Conservation (phyloP, 1,284 basidiomycete species). For the Mycena sp. region DNA sequence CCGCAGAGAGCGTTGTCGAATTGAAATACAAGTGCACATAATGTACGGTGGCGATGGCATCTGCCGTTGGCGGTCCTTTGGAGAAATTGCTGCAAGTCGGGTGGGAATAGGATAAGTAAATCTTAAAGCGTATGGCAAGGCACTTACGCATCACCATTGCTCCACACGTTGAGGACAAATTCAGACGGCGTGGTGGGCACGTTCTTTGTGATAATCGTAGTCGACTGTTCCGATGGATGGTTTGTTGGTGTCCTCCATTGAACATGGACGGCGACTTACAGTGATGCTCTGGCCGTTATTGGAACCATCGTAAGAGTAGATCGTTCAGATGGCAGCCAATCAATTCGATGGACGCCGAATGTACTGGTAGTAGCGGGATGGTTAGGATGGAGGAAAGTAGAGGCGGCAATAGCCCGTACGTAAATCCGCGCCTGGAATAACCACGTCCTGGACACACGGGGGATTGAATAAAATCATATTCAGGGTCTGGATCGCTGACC, state of each 20-base stretch:
- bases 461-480: neutral
- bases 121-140: neutral
- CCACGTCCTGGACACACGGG: slow-evolving; percentile 3
- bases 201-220: slow-evolving; percentile 23
- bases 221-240: neutral
- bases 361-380: slow-evolving; percentile 14
- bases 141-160: slow-evolving; percentile 28
- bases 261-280: neutral
- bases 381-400: neutral
- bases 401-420: slow-evolving; percentile 19
- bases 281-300: slow-evolving; percentile 13
- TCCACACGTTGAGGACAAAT: slow-evolving; percentile 30
- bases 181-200: slow-evolving; percentile 26
- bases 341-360: slow-evolving; percentile 31
- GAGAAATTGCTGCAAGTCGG: slow-evolving; percentile 16
- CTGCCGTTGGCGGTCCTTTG: slow-evolving; percentile 28
- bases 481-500: neutral
- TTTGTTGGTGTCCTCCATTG: neutral
- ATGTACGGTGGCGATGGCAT: slow-evolving; percentile 30
- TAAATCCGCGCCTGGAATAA: slow-evolving; percentile 28
- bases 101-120: neutral
- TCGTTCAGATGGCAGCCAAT: slow-evolving; percentile 26
- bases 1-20: slow-evolving; percentile 25
- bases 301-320: slow-evolving; percentile 26
- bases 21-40: slow-evolving; percentile 32